Conservation (phyloP, 768 basidiomycete genomes). For the Mrakia hoshinonis region DNA sequence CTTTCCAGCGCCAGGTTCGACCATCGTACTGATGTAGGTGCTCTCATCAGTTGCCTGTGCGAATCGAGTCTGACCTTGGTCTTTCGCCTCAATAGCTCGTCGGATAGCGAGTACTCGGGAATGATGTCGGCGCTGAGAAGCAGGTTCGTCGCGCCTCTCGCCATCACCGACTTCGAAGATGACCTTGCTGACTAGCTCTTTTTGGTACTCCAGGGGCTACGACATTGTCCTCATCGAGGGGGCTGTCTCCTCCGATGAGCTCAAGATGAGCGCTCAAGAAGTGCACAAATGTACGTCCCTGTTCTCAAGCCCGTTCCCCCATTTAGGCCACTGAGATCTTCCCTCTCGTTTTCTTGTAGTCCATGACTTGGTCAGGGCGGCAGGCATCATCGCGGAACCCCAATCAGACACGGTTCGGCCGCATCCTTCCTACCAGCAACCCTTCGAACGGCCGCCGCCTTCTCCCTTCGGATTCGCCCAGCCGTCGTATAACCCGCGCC, state of each 20-base stretch:
- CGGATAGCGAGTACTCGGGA: constrained; percentile 1
- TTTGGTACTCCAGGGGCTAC: not conserved
- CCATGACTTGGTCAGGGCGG: not conserved
- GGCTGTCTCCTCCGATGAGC: not conserved
- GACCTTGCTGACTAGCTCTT: not conserved
- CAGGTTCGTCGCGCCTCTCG: not conserved
- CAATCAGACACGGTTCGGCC: no score
- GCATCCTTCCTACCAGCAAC: no score
- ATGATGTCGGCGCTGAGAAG: not conserved
- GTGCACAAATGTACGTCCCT: not conserved
- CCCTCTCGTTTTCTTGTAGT: not conserved
- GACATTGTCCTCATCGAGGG: not conserved
- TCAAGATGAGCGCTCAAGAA: not conserved
- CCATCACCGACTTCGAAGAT: not conserved
- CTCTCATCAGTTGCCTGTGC: not conserved
- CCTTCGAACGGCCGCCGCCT: no score
- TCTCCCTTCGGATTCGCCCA: no score
- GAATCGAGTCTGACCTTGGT: not conserved
- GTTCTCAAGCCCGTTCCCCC: not conserved
- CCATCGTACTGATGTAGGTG: not conserved
- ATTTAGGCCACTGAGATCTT: not conserved
- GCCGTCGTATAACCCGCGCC: no score
- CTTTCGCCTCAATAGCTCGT: not conserved
- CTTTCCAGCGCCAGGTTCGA: not conserved
- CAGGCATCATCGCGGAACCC: not conserved